Evolutionary conservation across 1,284 basidiomycete genomes (phyloP).

Genomic region (Trametes hirsuta): DNA sequence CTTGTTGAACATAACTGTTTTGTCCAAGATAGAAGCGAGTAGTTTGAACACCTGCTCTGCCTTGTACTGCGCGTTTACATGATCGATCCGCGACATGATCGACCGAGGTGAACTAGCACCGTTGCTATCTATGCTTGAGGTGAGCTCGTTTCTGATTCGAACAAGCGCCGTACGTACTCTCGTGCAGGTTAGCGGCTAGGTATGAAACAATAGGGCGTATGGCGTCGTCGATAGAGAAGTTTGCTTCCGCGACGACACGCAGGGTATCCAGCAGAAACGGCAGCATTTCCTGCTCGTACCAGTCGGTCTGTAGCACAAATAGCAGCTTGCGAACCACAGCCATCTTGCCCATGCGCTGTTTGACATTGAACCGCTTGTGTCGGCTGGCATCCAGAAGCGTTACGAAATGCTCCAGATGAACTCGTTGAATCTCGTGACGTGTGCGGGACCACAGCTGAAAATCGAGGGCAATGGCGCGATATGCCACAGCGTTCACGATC

Average conservation of each 20-base stretch:
- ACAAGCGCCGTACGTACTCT: conserved; percentile 47
- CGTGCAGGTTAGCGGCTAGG: conserved; percentile 81
- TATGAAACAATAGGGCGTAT: conserved; percentile 89
- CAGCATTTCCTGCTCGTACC: conserved; percentile 64
- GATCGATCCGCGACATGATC: conserved; percentile 55
- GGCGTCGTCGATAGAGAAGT: conserved; percentile 69
- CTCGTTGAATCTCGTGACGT: conserved; percentile 66
- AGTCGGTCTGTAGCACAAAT: conserved; percentile 79
- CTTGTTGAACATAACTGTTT: conserved; percentile 56
- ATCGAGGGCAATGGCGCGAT: conserved; percentile 84
- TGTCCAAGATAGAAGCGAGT: conserved; percentile 60
- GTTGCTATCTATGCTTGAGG: conserved; percentile 32
- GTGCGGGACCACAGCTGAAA: conserved; percentile 89
- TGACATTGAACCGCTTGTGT: conserved; percentile 74
- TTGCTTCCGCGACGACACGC: conserved; percentile 55
- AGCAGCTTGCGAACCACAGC: conserved; percentile 78
- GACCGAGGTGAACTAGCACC: conserved; percentile 56
- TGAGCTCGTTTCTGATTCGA: background rate
- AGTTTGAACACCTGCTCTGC: conserved; percentile 64
- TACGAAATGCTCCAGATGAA: conserved; percentile 82
- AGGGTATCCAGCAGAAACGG: conserved; percentile 64
- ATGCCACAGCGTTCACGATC: conserved; percentile 82
- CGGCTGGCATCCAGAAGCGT: conserved; percentile 74
- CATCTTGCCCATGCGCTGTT: conserved; percentile 70
- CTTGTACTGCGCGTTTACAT: conserved; percentile 51